These are phyloP conservation scores for Fusarium xylarioides DNA, from an alignment of 2,329 filamentous ascomycete genomes.

Conservation along the genomic window DNA sequence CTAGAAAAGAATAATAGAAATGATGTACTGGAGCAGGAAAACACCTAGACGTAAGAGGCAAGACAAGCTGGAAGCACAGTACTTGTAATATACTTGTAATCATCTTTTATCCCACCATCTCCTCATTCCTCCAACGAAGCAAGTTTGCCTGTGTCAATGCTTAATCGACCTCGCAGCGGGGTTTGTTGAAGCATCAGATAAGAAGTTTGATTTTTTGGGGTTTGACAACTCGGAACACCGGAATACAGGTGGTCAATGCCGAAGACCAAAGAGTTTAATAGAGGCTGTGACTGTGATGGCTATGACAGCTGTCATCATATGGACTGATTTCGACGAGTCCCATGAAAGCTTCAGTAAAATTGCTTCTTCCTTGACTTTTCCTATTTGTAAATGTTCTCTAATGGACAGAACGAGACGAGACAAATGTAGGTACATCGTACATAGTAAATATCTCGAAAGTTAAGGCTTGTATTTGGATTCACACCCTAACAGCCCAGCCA, in stretches of 20 bases:
- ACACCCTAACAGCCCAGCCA: background rate
- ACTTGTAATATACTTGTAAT: background rate
- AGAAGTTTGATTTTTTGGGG: background rate
- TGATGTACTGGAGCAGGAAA: background rate
- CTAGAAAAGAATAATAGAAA: background rate
- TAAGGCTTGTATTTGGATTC: background rate
- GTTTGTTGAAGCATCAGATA: slow-evolving; percentile 25
- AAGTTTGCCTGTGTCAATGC: background rate
- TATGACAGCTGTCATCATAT: background rate
- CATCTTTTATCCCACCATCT: slow-evolving; percentile 18
- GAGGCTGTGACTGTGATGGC: background rate
- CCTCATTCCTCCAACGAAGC: background rate
- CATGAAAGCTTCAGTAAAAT: background rate
- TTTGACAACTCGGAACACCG: slow-evolving; percentile 13
- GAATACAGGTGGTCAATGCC: background rate
- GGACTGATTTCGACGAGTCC: background rate
- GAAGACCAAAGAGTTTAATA: background rate
- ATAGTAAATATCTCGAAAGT: background rate
- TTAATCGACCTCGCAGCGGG: slow-evolving; percentile 8
- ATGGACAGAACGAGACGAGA: background rate
- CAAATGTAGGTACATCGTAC: background rate
- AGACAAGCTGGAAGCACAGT: slow-evolving; percentile 1
- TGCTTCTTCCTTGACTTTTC: background rate
- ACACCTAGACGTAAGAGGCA: background rate
- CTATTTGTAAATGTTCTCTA: background rate